phyloP scores from a whole-genome alignment of 176 grass and related monocot genomes.

The Musa schizocarpa region DNA sequence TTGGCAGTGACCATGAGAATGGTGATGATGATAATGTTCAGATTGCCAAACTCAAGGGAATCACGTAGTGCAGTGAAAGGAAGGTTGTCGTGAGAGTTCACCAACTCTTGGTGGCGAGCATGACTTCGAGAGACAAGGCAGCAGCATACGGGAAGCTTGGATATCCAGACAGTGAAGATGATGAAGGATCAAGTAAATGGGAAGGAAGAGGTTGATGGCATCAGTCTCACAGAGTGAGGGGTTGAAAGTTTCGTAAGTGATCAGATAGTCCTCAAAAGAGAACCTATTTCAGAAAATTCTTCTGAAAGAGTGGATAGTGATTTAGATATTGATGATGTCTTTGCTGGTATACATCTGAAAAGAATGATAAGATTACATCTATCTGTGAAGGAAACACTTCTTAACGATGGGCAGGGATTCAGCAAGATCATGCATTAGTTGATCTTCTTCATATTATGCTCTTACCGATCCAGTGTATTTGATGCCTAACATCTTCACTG shows the following conservation, averaged over 20 bases:
- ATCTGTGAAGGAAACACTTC: conserved; percentile 20
- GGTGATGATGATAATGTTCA: conserved; percentile 21
- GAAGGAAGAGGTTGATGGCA: background rate
- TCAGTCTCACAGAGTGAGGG: conserved; percentile 33
- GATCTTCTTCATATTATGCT: background rate
- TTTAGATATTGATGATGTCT: conserved; percentile 27
- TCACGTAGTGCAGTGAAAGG: background rate
- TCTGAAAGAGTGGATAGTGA: conserved; percentile 22
- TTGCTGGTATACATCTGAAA: conserved; percentile 35
- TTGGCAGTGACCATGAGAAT: conserved; percentile 35
- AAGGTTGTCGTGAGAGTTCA: background rate
- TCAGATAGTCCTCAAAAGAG: conserved; percentile 25
- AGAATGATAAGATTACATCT: conserved; percentile 33
- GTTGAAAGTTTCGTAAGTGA: conserved; percentile 36
- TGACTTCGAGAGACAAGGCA: background rate
- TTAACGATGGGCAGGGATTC: conserved; percentile 48
- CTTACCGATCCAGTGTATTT: background rate
- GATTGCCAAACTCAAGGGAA: conserved; percentile 28
- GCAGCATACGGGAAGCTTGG: background rate
- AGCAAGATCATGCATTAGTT: conserved; percentile 27
- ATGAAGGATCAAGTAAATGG: conserved; percentile 5
- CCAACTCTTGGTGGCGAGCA: background rate
- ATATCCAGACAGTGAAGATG: conserved; percentile 6
- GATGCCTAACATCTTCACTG: background rate
- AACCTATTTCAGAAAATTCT: conserved; percentile 9